A percentile compares a stretch with the other conserved stretches of the same genome.
phyloP scores from a whole-genome alignment of 176 grass and related monocot species.

The Lolium rigidum region DNA sequence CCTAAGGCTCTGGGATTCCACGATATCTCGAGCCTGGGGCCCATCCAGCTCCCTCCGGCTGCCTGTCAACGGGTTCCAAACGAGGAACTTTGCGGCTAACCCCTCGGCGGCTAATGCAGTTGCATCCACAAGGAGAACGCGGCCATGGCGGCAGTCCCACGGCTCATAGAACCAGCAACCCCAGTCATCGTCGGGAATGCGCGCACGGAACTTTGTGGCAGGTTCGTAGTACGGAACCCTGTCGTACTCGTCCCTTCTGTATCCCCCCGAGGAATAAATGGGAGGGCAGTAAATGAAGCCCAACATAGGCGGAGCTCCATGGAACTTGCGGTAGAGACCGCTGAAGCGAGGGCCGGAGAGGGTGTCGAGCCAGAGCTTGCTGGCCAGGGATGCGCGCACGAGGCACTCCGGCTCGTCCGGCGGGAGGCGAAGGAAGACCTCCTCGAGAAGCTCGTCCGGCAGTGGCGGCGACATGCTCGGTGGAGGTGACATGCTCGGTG shows the following conservation, averaged over 20 bases:
- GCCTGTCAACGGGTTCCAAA: constrained; percentile 5
- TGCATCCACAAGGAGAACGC: not conserved
- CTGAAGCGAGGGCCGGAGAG: not conserved
- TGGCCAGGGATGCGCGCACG: not conserved
- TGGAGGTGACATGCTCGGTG: not conserved
- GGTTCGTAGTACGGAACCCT: not conserved
- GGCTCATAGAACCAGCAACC: not conserved
- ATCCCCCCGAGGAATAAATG: too few relatives aligned
- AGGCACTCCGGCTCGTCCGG: not conserved
- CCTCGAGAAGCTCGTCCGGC: not conserved
- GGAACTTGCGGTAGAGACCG: not conserved
- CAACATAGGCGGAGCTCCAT: not conserved
- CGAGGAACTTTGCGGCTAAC: not conserved
- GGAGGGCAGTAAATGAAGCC: not conserved
- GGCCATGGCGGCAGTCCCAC: not conserved
- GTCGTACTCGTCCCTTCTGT: not conserved
- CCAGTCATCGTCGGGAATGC: not conserved
- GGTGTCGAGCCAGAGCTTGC: not conserved
- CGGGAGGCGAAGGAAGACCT: not conserved
- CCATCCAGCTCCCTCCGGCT: not conserved
- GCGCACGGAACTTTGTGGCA: not conserved
- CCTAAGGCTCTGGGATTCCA: not conserved
- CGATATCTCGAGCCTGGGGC: not conserved
- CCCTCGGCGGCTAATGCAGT: not conserved
- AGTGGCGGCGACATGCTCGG: not conserved